Base-by-base conservation (phyloP, 129 eudicot species). In the Arctium minus region DNA sequence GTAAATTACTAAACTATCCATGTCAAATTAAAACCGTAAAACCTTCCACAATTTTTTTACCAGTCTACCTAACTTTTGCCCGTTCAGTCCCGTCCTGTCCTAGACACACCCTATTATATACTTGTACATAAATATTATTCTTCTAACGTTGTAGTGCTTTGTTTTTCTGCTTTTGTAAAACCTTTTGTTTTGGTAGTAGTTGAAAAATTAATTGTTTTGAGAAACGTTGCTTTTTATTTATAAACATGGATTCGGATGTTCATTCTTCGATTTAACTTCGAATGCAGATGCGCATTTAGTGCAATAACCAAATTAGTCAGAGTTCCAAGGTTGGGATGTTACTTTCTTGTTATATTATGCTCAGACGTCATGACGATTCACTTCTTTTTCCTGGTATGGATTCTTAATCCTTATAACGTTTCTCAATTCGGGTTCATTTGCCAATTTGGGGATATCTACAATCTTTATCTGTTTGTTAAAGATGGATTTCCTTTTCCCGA, bases 361-460 rank as follows among this genome's bases (percentile, higher is more conserved):
- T 96, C 99, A 46, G 99, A 96, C 65, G 96, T 96, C 22, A 96
- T 96, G 99, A 93, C 99, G 6, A 91, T 96, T 79, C 99, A 96
- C 88, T 93, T 96, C 92, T 96, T 96, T 92, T 96, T 93, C 89
- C 90, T 93, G 92, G 99, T 96, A 91, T 30, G 85, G 29, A 76
- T 70, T 38, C 80, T 68, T 17, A 72, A 36, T 79, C 18, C 42
- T 32, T 62, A 18, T 80, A 42, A 76, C 77, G 5, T 64, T 64
- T 60, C 9, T 60, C n/a, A 17, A 38, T 7, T 67, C 15, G 71
- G 71, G 11, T 65, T 65, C 31, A 65, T 65, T 18, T 22, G 32
- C 11, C 33, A 65, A 22, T 22, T 65, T 22, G 4, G 33, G 33
- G 13, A 65, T 65, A 33, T 65, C 32, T 65, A 15, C 33, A 27